Evolutionary conservation across 345 rosid species (phyloP).

Genomic region (Arabidopsis thaliana): TAIR10.1 NC_003075.7:11739001-11739500

Average conservation of each 20-base stretch:
- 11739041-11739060: too few species aligned
- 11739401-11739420: neutral
- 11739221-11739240: slow-evolving; percentile 11
- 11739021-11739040: too few species aligned
- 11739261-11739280: neutral
- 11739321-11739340: too few species aligned
- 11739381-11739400: too few species aligned
- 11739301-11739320: neutral
- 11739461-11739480: too few species aligned
- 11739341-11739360: too few species aligned
- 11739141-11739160: too few species aligned
- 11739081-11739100: neutral
- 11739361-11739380: too few species aligned
- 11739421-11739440: slow-evolving; percentile 4
- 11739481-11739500: neutral
- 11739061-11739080: too few species aligned
- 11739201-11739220: too few species aligned
- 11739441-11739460: neutral
- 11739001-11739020: too few species aligned
- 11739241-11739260: neutral
- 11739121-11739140: slow-evolving; percentile 16
- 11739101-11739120: slow-evolving; percentile 21
- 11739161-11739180: slow-evolving; percentile 4
- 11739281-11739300: neutral
- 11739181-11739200: neutral